Evolutionary conservation across 148 eudicot genomes (phyloP).

Genomic region (Nepenthes mirabilis): DNA sequence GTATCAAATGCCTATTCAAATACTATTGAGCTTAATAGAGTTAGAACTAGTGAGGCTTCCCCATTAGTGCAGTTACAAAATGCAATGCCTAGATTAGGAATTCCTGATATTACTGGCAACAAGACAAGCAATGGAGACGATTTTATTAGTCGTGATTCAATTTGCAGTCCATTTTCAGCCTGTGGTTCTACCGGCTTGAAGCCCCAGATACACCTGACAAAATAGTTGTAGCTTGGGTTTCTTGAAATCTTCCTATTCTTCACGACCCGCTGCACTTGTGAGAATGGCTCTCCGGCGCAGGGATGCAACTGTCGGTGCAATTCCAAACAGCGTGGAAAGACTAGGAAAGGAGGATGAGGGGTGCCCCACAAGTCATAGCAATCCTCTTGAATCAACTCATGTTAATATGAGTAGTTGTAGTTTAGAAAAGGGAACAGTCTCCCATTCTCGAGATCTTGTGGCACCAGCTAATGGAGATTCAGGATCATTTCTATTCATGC

Average conservation of each 20-base stretch:
- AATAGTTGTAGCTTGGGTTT: constrained; percentile 31
- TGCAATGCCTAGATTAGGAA: constrained; percentile 24
- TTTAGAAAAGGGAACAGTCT: constrained; percentile 19
- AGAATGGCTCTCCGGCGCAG: constrained; percentile 26
- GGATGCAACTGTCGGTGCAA: not conserved
- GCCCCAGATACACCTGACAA: constrained; percentile 28
- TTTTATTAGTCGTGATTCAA: constrained; percentile 17
- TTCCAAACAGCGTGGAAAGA: constrained; percentile 12
- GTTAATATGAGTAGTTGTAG: constrained; percentile 12
- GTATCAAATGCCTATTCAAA: constrained; percentile 22
- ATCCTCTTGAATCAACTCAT: constrained; percentile 14
- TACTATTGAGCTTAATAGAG: constrained; percentile 10
- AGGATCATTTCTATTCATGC: constrained; percentile 14
- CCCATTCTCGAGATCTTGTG: constrained; percentile 13
- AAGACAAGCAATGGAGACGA: not conserved
- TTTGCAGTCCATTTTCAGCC: constrained; percentile 18
- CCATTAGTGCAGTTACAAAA: constrained; percentile 14
- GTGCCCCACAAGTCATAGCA: constrained; percentile 9
- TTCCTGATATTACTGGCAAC: constrained; percentile 3
- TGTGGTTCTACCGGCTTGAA: constrained; percentile 17
- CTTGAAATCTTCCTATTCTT: constrained; percentile 49
- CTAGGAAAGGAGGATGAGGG: constrained; percentile 17
- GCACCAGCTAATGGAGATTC: constrained; percentile 13
- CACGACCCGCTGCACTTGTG: constrained; percentile 36
- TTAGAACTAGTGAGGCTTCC: constrained; percentile 24